Conservation (phyloP, 2,329 filamentous ascomycete species). For the Diplodia intermedia region DNA sequence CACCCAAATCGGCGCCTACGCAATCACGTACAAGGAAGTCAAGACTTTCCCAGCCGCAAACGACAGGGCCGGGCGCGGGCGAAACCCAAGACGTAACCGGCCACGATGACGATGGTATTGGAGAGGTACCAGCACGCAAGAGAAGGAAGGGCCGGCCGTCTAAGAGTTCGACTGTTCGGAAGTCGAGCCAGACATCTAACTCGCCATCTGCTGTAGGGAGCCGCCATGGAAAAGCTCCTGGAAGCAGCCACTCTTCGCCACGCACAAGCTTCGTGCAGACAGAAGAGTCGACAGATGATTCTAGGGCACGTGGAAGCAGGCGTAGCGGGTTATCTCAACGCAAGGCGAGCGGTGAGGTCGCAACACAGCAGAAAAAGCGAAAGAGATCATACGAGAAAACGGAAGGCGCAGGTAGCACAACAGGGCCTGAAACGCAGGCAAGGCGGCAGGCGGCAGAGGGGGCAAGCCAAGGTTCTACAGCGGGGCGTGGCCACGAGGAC, state of each 20-base stretch:
- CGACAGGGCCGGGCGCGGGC: neutral
- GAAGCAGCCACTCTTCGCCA: neutral
- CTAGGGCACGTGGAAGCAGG: neutral
- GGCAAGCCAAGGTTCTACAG: slow-evolving; percentile 26
- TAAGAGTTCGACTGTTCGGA: slow-evolving; percentile 16
- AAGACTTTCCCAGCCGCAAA: slow-evolving; percentile 22
- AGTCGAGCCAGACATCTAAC: slow-evolving; percentile 34
- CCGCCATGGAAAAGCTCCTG: slow-evolving; percentile 19
- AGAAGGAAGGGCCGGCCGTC: slow-evolving; percentile 10
- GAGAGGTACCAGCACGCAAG: slow-evolving; percentile 27
- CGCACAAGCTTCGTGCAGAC: neutral
- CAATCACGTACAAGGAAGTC: slow-evolving; percentile 15
- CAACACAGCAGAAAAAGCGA: slow-evolving; percentile 11
- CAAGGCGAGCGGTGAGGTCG: neutral
- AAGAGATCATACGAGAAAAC: slow-evolving; percentile 23
- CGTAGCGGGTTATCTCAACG: neutral
- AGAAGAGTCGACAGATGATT: neutral
- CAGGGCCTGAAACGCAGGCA: slow-evolving; percentile 21
- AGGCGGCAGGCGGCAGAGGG: slow-evolving; percentile 1
- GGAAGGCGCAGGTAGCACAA: slow-evolving; percentile 18
- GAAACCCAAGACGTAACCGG: slow-evolving; percentile 3
- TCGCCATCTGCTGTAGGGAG: slow-evolving; percentile 26
- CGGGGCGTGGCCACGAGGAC: neutral
- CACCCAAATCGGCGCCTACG: neutral
- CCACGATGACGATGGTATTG: neutral